Base-by-base conservation (phyloP, 2,329 filamentous ascomycete species). In the Talaromyces islandicus region DNA sequence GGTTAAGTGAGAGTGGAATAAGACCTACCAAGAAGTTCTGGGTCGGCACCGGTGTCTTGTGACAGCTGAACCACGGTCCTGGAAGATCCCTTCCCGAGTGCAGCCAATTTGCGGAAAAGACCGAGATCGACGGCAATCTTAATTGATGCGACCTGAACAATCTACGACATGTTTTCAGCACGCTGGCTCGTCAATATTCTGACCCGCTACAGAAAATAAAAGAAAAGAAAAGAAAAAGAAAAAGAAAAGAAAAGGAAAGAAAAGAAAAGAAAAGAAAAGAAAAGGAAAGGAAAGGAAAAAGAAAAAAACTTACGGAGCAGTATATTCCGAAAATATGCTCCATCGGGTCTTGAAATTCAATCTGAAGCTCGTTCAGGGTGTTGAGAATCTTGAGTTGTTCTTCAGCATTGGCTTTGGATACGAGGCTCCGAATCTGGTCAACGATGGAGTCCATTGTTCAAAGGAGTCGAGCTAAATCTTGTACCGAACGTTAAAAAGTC, bases 81-180 rank as follows among this genome's bases (percentile, higher is more conserved):
- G 66, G 50, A 57, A 55, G 60, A 25, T 57, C 51, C 21, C 58
- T 24, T 41, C 46, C 59, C 24, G 52, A 61, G 17, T 27, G 30
- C 24, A 62, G 56, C 9, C 54, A 57, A 24, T 58, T 51, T 53
- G 10, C 48, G 50, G 24, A 70, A 70, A 11, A 69, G 10, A 7
- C 63, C 60, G 5, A 69, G 56, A n/a, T 69, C 66, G 2, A 63
- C 41, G 6, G 60, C 66, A 10, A 66, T 56, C 27, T 63, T 62
- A 17, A 64, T 48, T 2, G 64, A 30, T 10, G 60, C 51, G 19
- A 64, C 51, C 56, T 68, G 59, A 1, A 66, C 32, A 29, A 64
- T 59, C 68, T 69, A 35, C 12, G 21, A 17, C 0, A 30, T 10
- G 21, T 43, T 12, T 11, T 21, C 35, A 38, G 14, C 17, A n/a